These are phyloP conservation scores for Lactarius trivialis DNA, from an alignment of 768 basidiomycete species.

Conservation along the genomic window DNA sequence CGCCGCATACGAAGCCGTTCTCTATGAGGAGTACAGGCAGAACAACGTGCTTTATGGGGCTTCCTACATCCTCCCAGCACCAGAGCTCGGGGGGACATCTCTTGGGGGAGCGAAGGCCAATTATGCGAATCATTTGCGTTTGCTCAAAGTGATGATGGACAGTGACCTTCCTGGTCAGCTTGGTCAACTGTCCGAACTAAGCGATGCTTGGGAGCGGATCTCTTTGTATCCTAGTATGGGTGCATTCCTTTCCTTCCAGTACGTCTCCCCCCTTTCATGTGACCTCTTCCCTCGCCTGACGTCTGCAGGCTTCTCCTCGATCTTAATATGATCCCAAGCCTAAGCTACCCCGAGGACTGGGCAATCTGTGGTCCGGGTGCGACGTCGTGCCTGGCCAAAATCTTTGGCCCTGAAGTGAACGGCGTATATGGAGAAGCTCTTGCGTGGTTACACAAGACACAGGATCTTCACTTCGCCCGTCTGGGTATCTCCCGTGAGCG, in stretches of 20 bases:
- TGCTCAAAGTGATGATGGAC: constrained; percentile 45
- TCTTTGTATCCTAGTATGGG: constrained; percentile 66
- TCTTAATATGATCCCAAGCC: constrained; percentile 32
- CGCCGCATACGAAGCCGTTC: constrained; percentile 45
- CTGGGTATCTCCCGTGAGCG: constrained; percentile 34
- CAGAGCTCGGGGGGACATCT: constrained; percentile 39
- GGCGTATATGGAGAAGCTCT: constrained; percentile 53
- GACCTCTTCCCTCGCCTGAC: neutral
- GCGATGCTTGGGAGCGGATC: constrained; percentile 51
- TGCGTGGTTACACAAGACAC: constrained; percentile 55
- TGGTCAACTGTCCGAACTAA: constrained; percentile 44
- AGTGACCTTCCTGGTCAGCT: constrained; percentile 46
- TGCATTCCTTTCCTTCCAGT: constrained; percentile 67
- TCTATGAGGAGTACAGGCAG: constrained; percentile 35
- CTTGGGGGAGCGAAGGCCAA: constrained; percentile 27
- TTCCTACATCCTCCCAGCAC: constrained; percentile 68
- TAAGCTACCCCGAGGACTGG: constrained; percentile 61
- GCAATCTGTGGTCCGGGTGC: constrained; percentile 66
- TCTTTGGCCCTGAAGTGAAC: constrained; percentile 45
- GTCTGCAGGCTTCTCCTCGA: constrained; percentile 32
- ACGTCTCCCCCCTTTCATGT: neutral
- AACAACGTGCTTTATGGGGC: constrained; percentile 54
- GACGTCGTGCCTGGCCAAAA: constrained; percentile 55
- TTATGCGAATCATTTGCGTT: constrained; percentile 56
- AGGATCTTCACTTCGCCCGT: constrained; percentile 53